Base-by-base conservation (phyloP, 371 early-diverging fungal genomes). In the Mucor mucedo region DNA sequence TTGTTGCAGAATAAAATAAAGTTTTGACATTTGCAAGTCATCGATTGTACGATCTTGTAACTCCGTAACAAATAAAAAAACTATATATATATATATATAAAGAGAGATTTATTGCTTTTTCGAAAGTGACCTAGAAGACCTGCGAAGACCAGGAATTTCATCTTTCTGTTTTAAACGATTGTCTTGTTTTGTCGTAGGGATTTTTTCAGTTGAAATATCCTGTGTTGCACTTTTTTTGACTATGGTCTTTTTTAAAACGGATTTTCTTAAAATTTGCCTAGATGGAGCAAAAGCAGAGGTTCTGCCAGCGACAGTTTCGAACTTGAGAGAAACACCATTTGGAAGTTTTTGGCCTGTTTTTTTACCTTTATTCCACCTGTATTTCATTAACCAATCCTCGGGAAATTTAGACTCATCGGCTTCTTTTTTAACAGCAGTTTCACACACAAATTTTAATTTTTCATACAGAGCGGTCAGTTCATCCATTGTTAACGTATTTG, bases 391-490 rank as follows among this genome's bases (percentile, higher is more conserved):
- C 91, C 91, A 90, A 49, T 75, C 61, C 5, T 61, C 55, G 14
- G 91, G 91, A 60, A 88, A 87, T 58, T 68, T 52, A 5, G 72
- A 63, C 5, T 79, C 71, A 60, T 90, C 88, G 4, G 88, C 90
- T 55, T 90, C 83, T 10, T 75, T 79, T 2, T 56, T 73, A 14
- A 77, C 76, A 2, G 91, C 87, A 2, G 62, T 64, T 16, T 63
- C 63, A 38, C 84, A 71, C 0, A 90, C 78, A n/a, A 66, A 66
- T 13, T 55, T 50, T 50, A 87, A 71, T 28, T 78, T 62, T 3
- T 66, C 61, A 50, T 83, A 75, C 11, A 90, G 49, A 0, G 41
- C 41, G 3, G 49, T 30, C 1, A 85, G 45, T 59, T 87, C 81
- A 7, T 76, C 66, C 4, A 73, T 68, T 0, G 73, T 75, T 4